Conservation (phyloP, 768 basidiomycete species). For the Boletus sp. region DNA sequence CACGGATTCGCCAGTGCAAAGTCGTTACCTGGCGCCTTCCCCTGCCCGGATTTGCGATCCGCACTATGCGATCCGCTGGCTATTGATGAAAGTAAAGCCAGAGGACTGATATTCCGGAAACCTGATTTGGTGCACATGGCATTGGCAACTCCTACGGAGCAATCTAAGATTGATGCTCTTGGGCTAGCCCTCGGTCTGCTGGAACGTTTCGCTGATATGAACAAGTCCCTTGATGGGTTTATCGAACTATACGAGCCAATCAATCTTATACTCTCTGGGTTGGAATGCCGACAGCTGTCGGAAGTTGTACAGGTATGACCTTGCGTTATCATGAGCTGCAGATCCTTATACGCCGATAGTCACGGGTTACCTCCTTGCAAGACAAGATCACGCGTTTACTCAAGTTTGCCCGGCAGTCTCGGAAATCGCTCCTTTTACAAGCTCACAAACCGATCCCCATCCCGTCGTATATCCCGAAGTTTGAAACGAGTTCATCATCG, state of each 20-base stretch:
- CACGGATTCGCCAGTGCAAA: slow-evolving; percentile 44
- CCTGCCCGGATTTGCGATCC: slow-evolving; percentile 66
- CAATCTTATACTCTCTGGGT: slow-evolving; percentile 49
- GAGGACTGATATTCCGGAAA: slow-evolving; percentile 38
- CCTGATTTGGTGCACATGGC: slow-evolving; percentile 51
- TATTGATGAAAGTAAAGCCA: slow-evolving; percentile 41
- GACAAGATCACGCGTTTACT: slow-evolving; percentile 62
- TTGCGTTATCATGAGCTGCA: slow-evolving; percentile 1
- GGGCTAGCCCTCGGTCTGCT: slow-evolving; percentile 62
- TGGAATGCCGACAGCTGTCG: slow-evolving; percentile 48
- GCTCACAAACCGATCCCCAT: slow-evolving; percentile 97
- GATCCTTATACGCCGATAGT: slow-evolving; percentile 38
- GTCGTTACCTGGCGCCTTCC: slow-evolving; percentile 66
- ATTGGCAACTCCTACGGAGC: slow-evolving; percentile 39
- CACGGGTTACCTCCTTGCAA: slow-evolving; percentile 40
- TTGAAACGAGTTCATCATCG: slow-evolving; percentile 73
- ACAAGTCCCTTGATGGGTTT: slow-evolving; percentile 78
- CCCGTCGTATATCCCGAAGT: slow-evolving; percentile 89
- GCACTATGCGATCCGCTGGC: slow-evolving; percentile 41
- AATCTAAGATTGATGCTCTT: slow-evolving; percentile 73
- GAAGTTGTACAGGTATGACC: slow-evolving; percentile 52
- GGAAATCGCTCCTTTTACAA: slow-evolving; percentile 81
- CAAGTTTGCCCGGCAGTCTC: slow-evolving; percentile 68
- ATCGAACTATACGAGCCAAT: slow-evolving; percentile 82
- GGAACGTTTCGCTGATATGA: slow-evolving; percentile 67